A percentile compares a stretch with the other conserved stretches of the same genome.
Evolutionary conservation across 2,329 filamentous ascomycete genomes (phyloP).

Genomic region (Rhynchosporium agropyri): DNA sequence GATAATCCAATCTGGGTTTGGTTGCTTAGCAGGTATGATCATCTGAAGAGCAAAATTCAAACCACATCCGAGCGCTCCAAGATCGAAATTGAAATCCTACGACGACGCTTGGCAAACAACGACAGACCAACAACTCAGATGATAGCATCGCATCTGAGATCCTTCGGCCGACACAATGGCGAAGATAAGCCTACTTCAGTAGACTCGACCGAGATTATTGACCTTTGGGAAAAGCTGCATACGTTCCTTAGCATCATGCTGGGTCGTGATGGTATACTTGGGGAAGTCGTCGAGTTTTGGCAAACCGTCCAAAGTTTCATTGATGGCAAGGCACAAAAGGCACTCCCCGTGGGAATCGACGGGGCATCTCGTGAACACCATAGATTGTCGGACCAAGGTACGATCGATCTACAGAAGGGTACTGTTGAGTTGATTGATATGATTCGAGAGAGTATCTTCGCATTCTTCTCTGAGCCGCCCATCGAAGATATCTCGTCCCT

Average conservation of each 20-base stretch:
- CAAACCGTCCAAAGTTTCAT: slow-evolving; percentile 89
- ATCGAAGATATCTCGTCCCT: slow-evolving; percentile 88
- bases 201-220: slow-evolving; percentile 80
- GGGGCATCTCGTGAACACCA: slow-evolving; percentile 82
- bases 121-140: slow-evolving; percentile 71
- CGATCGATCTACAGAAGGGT: slow-evolving; percentile 73
- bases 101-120: slow-evolving; percentile 74
- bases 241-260: slow-evolving; percentile 74
- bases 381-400: slow-evolving; percentile 70
- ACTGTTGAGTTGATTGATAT: slow-evolving; percentile 81
- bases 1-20: slow-evolving; percentile 97
- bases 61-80: slow-evolving; percentile 81
- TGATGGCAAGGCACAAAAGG: slow-evolving; percentile 78
- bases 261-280: slow-evolving; percentile 77
- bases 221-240: slow-evolving; percentile 90
- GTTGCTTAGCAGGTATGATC: slow-evolving; percentile 86
- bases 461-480: slow-evolving; percentile 85
- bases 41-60: slow-evolving; percentile 83
- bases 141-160: slow-evolving; percentile 75
- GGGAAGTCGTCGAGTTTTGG: slow-evolving; percentile 93
- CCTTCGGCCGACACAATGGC: slow-evolving; percentile 68
- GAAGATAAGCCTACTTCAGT: slow-evolving; percentile 64
- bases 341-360: slow-evolving; percentile 78
- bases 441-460: slow-evolving; percentile 75
- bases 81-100: slow-evolving; percentile 88